phyloP scores from a whole-genome alignment of 768 basidiomycete genomes.

The Russula sp. region DNA sequence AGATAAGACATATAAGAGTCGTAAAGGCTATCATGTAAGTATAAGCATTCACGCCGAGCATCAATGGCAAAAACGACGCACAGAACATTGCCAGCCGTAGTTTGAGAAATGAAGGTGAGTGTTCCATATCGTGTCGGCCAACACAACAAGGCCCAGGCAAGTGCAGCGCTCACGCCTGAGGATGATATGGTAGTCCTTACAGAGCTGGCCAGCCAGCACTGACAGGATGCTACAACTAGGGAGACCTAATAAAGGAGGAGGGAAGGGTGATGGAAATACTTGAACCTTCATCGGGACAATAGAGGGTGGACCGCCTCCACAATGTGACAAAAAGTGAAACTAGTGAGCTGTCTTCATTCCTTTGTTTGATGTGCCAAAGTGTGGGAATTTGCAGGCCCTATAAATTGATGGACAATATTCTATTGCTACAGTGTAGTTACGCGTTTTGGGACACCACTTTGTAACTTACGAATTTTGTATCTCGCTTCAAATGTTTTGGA shows the following conservation, averaged over 20 bases:
- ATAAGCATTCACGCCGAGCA: not conserved
- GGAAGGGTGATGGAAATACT: not conserved
- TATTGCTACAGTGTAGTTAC: too few species aligned
- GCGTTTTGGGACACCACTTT: too few species aligned
- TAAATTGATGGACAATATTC: not conserved
- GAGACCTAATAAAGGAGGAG: not conserved
- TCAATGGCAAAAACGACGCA: slow-evolving; percentile 15
- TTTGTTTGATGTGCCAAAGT: not conserved
- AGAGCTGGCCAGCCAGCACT: slow-evolving; percentile 17
- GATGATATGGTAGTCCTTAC: not conserved
- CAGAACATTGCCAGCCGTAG: slow-evolving; percentile 25
- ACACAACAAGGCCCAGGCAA: not conserved
- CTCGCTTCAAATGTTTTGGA: too few species aligned
- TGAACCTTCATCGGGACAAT: slow-evolving; percentile 10
- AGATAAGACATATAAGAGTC: slow-evolving; percentile 39
- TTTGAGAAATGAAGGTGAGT: slow-evolving; percentile 23
- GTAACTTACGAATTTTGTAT: too few species aligned
- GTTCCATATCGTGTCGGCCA: slow-evolving; percentile 20
- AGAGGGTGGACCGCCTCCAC: not conserved
- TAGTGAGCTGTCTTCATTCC: not conserved
- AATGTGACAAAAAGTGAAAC: not conserved
- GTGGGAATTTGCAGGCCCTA: not conserved
- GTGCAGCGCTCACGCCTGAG: not conserved
- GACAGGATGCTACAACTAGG: not conserved
- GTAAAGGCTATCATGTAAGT: slow-evolving; percentile 34